Conservation (phyloP, 208 protist genomes). For the Acanthamoeba triangularis region DNA sequence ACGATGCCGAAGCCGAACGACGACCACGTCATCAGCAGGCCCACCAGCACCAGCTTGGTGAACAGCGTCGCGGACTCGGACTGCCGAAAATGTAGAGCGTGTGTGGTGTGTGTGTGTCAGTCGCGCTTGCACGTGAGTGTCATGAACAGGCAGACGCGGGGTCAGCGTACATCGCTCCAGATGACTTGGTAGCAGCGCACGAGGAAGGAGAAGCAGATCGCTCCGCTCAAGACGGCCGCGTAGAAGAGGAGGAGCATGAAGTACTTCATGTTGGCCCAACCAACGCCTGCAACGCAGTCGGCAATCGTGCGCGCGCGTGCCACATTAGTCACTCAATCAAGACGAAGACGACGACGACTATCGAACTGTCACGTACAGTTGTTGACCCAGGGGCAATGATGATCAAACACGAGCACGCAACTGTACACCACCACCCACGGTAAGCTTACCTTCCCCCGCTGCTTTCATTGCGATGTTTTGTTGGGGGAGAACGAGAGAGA, state of each 20-base stretch:
- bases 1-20: background rate
- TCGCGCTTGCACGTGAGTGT: background rate
- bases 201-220: background rate
- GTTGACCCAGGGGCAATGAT: constrained; percentile 19
- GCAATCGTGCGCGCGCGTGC: background rate
- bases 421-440: background rate
- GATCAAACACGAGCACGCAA: constrained; percentile 9
- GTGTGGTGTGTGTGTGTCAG: background rate
- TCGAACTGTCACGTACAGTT: background rate
- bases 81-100: background rate
- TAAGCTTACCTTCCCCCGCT: background rate
- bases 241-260: constrained; percentile 7
- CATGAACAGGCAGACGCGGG: background rate
- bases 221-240: background rate
- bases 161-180: background rate
- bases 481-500: background rate
- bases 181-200: constrained; percentile 9
- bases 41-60: background rate
- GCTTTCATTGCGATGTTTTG: background rate
- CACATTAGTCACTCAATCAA: background rate
- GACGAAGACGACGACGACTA: background rate
- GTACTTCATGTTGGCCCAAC: constrained; percentile 28
- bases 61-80: background rate
- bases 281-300: background rate
- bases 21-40: background rate